Evolutionary conservation across 306 rosid species (phyloP).

Genomic region (Quercus berberidifolia): DNA sequence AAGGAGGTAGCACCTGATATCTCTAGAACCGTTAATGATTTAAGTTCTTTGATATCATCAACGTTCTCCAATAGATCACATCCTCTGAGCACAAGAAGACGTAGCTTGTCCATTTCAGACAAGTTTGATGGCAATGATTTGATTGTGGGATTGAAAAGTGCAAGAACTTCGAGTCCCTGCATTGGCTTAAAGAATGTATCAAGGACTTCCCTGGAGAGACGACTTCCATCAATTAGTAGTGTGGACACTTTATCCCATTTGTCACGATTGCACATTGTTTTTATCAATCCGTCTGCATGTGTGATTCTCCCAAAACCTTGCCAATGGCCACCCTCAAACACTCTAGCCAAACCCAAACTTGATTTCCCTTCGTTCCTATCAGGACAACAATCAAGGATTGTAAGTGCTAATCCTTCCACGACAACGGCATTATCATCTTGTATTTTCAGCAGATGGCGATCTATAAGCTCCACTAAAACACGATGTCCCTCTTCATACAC

Average conservation of each 20-base stretch:
- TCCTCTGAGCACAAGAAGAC: slow-evolving; percentile 37
- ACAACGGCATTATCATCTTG: slow-evolving; percentile 12
- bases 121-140: not conserved
- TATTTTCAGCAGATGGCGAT: slow-evolving; percentile 20
- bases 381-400: not conserved
- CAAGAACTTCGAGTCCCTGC: slow-evolving; percentile 13
- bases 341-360: slow-evolving; percentile 28
- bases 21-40: slow-evolving; percentile 25
- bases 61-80: slow-evolving; percentile 28
- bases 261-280: not conserved
- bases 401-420: not conserved
- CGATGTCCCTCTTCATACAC: slow-evolving; percentile 24
- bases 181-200: slow-evolving; percentile 13
- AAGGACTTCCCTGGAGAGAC: slow-evolving; percentile 18
- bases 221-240: slow-evolving; percentile 27
- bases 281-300: slow-evolving; percentile 25
- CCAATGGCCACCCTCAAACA: slow-evolving; percentile 18
- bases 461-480: slow-evolving; percentile 29
- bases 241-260: slow-evolving; percentile 19
- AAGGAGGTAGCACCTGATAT: slow-evolving; percentile 30
- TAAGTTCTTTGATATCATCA: not conserved
- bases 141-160: slow-evolving; percentile 24
- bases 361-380: slow-evolving; percentile 7
- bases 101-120: slow-evolving; percentile 4
- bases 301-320: slow-evolving; percentile 26